phyloP scores from a whole-genome alignment of 1,284 basidiomycete genomes.

The Hypsizygus ulmarius region DNA sequence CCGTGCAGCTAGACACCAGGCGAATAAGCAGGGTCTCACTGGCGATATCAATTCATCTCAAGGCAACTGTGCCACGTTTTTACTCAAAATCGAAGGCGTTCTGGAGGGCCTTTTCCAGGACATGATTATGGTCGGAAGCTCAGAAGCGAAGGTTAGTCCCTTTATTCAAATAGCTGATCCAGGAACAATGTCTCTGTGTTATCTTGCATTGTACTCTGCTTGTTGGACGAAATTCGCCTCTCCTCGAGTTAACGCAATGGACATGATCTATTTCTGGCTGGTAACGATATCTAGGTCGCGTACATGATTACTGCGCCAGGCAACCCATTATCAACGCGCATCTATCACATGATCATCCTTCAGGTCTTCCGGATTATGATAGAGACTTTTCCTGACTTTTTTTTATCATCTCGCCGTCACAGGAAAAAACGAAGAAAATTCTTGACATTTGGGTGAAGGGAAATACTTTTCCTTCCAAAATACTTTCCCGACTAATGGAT shows the following conservation, averaged over 20 bases:
- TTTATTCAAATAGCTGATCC: conserved; percentile 12
- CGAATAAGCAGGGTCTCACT: conserved; percentile 60
- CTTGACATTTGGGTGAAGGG: conserved; percentile 93
- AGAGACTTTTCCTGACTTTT: conserved; percentile 38
- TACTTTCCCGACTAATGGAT: conserved; percentile 65
- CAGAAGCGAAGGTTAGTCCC: conserved; percentile 81
- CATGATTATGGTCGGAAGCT: conserved; percentile 58
- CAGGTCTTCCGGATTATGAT: conserved; percentile 25
- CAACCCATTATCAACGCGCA: conserved; percentile 7
- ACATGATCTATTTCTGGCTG: too few relatives aligned
- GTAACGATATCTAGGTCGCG: too few relatives aligned
- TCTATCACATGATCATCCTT: conserved; percentile 13
- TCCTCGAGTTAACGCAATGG: background rate
- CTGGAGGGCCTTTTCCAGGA: conserved; percentile 83
- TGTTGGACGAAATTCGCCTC: background rate
- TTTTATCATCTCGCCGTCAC: conserved; percentile 32
- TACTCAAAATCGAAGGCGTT: conserved; percentile 83
- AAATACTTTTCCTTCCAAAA: conserved; percentile 75
- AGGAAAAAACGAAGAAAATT: conserved; percentile 95
- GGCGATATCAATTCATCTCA: conserved; percentile 53
- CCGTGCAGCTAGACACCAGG: conserved; percentile 72
- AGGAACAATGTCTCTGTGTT: background rate
- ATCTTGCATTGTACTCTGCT: conserved; percentile 2
- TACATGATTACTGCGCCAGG: background rate
- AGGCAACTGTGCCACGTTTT: conserved; percentile 78